Evolutionary conservation across 176 grass and related monocot species (phyloP), one percentile per base, ranked within the genome.

Genomic region (Hordeum marinum): DNA sequence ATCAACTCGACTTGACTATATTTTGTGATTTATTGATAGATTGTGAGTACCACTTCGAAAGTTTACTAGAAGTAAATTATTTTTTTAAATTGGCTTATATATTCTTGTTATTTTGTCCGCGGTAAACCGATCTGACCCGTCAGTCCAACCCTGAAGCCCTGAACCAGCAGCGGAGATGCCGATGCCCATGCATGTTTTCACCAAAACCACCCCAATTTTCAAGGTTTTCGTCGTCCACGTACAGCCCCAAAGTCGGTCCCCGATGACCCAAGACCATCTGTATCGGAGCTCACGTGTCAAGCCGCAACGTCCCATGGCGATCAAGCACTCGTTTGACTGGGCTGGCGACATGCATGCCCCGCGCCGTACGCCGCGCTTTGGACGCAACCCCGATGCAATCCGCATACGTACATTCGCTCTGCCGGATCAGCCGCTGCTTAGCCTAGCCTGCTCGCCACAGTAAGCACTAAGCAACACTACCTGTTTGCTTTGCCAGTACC

Each of bases 401-500:
- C 70, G 4, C 11, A 43, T 43, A 72, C 41, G 70, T 50, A 75
- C 71, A 74, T 72, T 85, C 83, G 69, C 40, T 21, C 70, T 61
- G 17, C 23, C 13, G 71, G 68, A 86, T 50, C 31, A 20, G 12
- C n/a, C 48, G 1, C 60, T 57, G 68, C 34, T 21, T 37, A 23
- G 69, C 68, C 39, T 14, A n/a, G n/a, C n/a, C 18, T 5, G 64
- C 17, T 34, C 34, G 34, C n/a, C n/a, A n/a, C n/a, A n/a, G n/a
- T n/a, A n/a, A n/a, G n/a, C n/a, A n/a, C n/a, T n/a, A n/a, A n/a
- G n/a, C n/a, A n/a, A n/a, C n/a, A n/a, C n/a, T n/a, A n/a, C n/a
- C n/a, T n/a, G n/a, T n/a, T n/a, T n/a, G n/a, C n/a, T n/a, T n/a
- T n/a, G n/a, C n/a, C n/a, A n/a, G n/a, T n/a, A 9, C 26, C 31